Conservation (phyloP, 1,139 yeast species). For the Torulaspora pretoriensis region DNA sequence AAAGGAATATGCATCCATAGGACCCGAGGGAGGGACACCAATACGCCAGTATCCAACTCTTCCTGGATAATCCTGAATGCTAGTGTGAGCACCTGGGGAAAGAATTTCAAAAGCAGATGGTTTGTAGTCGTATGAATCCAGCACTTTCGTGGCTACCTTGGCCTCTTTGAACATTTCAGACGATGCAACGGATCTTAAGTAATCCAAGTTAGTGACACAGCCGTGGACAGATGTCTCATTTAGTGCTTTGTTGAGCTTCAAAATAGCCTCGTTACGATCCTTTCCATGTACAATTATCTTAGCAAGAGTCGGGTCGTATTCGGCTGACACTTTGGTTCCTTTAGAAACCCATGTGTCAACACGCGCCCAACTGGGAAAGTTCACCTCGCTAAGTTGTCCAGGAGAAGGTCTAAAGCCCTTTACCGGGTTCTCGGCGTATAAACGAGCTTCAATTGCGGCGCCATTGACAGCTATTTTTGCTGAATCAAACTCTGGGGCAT, state of each 20-base stretch:
- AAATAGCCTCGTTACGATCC: constrained; percentile 78
- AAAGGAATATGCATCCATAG: constrained; percentile 92
- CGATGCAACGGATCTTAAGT: constrained; percentile 77
- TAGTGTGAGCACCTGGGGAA: constrained; percentile 88
- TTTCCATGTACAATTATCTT: constrained; percentile 92
- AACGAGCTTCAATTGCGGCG: constrained; percentile 93
- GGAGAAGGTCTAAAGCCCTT: constrained; percentile 95
- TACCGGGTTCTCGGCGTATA: constrained; percentile 94
- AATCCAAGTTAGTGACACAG: constrained; percentile 84
- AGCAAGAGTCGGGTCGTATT: constrained; percentile 94
- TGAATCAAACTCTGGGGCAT: constrained; percentile 65
- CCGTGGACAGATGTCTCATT: constrained; percentile 86
- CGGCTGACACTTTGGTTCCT: constrained; percentile 88
- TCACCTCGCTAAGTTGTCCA: constrained; percentile 82
- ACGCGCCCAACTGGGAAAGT: constrained; percentile 85
- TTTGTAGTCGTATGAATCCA: constrained; percentile 74
- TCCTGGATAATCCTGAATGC: constrained; percentile 96
- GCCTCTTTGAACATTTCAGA: constrained; percentile 82
- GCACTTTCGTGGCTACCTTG: constrained; percentile 76
- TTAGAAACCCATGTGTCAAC: constrained; percentile 90
- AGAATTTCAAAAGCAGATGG: constrained; percentile 82
- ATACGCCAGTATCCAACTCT: constrained; percentile 83
- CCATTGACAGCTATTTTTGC: constrained; percentile 63
- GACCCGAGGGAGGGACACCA: constrained; percentile 98
- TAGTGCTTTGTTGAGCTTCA: constrained; percentile 71